Evolutionary conservation across 371 early-diverging fungal species (phyloP), one percentile per base, ranked within the genome.

Genomic region (Rhizopus delemar): DNA sequence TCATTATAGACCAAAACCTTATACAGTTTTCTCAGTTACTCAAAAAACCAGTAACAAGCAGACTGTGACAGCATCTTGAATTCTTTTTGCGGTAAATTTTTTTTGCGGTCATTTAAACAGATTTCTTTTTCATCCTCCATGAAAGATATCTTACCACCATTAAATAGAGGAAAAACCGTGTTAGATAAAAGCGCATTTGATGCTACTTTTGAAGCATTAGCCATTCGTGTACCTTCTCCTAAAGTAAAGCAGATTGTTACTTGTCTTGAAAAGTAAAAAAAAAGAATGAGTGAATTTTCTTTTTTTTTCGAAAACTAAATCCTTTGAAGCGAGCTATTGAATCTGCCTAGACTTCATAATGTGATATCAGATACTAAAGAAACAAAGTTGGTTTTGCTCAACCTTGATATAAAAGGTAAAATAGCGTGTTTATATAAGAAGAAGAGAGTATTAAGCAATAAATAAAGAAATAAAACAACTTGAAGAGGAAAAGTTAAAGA

Each of bases 271-370:
- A 64, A 60, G 85, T 85, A 81, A 62, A 35, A 15, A 36, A 34
- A 38, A 31, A 7, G 22, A 41, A 50, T 34, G 11, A 28, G 41
- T 31, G 62, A 4, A 38, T 0, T 38, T 32, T 46, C 41, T 53
- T 34, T 46, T n/a, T 12, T n/a, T 22, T 22, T 22, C 22, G 22
- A 22, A 22, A 22, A 22, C 22, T 22, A 22, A 22, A 22, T 22
- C 22, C 22, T 22, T 22, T 22, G 43, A 16, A 63, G 59, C 57
- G 45, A 63, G 38, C 59, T 92, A 43, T 69, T 93, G 34, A 81
- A 88, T 41, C 77, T 83, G 41, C 88, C 91, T 45, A 80, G 86
- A 65, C 64, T 88, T 53, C 82, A 83, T 59, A 91, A 87, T 63
- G 88, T 91, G 1, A 77, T 86, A 6, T 75, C 78, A 6, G 89